Conservation (phyloP, 805 yeast genomes). For the Wickerhamomyces ciferrii region DNA sequence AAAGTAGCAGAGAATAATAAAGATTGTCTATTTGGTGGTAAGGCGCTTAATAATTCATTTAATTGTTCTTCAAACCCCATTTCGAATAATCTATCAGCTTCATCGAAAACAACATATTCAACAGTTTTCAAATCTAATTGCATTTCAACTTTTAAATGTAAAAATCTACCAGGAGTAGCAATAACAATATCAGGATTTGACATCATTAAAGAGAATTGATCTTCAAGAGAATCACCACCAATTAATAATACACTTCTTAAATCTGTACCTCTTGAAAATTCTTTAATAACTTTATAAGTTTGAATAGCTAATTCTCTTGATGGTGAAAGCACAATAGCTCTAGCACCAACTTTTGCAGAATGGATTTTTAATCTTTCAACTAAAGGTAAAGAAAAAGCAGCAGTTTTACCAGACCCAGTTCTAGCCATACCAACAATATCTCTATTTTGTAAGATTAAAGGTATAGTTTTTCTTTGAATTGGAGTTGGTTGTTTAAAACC, state of each 20-base stretch:
- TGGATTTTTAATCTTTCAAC: conserved; percentile 81
- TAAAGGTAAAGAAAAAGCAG: conserved; percentile 90
- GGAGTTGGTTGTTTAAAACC: conserved; percentile 97
- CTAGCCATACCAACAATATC: conserved; percentile 99
- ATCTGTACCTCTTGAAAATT: conserved; percentile 80
- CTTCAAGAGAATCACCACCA: conserved; percentile 99
- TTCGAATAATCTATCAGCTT: conserved; percentile 94
- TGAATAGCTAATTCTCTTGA: conserved; percentile 95
- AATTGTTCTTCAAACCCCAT: conserved; percentile 94
- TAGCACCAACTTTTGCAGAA: conserved; percentile 79
- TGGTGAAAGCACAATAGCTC: conserved; percentile 89
- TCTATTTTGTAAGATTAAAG: conserved; percentile 76
- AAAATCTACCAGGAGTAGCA: conserved; percentile 96
- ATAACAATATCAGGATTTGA: conserved; percentile 89
- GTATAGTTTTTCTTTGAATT: conserved; percentile 93
- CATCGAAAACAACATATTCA: conserved; percentile 92
- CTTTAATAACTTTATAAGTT: conserved; percentile 83
- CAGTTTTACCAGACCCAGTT: conserved; percentile 98
- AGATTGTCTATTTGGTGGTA: conserved; percentile 83
- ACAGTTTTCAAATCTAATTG: conserved; percentile 73
- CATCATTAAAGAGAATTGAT: conserved; percentile 91
- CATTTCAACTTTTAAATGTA: conserved; percentile 97
- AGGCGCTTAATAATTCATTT: conserved; percentile 78
- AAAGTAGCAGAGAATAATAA: conserved; percentile 91
- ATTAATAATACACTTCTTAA: conserved; percentile 75